A percentile compares a stretch with the other conserved stretches of the same genome.
Conservation (phyloP, 371 early-diverging fungal species). For the Umbelopsis sp. region DNA sequence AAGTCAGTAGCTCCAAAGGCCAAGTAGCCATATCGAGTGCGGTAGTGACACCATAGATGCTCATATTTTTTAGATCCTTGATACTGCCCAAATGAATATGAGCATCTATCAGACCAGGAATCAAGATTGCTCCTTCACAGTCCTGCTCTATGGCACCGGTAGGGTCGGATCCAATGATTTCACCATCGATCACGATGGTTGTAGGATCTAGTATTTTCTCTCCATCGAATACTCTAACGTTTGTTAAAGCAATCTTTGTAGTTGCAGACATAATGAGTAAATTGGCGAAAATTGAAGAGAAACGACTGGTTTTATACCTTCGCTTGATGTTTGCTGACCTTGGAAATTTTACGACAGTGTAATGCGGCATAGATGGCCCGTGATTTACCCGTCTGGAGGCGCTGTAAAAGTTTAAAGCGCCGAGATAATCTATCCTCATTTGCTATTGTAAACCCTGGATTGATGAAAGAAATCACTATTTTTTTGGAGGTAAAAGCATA, state of each 20-base stretch:
- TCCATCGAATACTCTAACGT: slow-evolving; percentile 16
- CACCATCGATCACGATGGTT: slow-evolving; percentile 8
- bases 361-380: no score
- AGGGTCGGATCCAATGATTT: neutral
- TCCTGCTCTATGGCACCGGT: neutral
- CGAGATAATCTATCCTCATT: no score
- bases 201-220: neutral
- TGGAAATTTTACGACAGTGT: no score
- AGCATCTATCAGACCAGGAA: slow-evolving; percentile 16
- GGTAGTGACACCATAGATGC: slow-evolving; percentile 1
- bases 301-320: no score
- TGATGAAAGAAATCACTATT: no score
- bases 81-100: slow-evolving; percentile 2
- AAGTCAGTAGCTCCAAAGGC: slow-evolving; percentile 2
- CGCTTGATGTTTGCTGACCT: no score
- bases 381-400: no score
- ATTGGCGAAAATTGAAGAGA: no score
- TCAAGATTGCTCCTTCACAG: slow-evolving; percentile 2
- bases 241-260: slow-evolving; percentile 2
- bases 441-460: no score
- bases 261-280: neutral
- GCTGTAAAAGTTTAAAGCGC: no score
- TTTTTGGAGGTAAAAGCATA: no score
- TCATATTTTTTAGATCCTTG: neutral
- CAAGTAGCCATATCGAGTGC: slow-evolving; percentile 15